Percentiles rank a stretch among this genome's conserved stretches.
phyloP scores from a whole-genome alignment of 371 early-diverging fungal genomes.

The Encephalitozoon romaleae region DNA sequence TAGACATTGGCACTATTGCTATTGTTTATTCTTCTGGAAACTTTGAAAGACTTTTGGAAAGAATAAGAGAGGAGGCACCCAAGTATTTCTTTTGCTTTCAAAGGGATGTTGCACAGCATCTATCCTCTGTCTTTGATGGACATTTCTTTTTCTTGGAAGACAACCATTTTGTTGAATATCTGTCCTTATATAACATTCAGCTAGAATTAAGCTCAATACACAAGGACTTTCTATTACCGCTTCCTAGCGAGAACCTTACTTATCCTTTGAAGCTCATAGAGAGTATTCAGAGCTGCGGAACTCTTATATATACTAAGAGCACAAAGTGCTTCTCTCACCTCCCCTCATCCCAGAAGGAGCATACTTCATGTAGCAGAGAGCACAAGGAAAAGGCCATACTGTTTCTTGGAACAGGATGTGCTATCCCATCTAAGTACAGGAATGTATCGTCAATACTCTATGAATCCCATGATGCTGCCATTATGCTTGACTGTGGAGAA shows the following conservation, averaged over 20 bases:
- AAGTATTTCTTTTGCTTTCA: constrained; percentile 7
- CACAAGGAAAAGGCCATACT: neutral
- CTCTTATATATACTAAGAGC: neutral
- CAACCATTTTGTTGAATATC: constrained; percentile 13
- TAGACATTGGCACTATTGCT: constrained; percentile 13
- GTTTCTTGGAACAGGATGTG: constrained; percentile 82
- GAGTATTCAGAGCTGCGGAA: neutral
- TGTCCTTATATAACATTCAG: constrained; percentile 6
- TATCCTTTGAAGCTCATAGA: neutral
- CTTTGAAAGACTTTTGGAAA: neutral
- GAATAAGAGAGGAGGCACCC: neutral
- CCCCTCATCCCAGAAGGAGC: neutral
- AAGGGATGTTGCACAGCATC: neutral
- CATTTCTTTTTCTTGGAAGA: neutral
- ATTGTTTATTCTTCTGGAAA: constrained; percentile 19
- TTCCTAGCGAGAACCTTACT: neutral
- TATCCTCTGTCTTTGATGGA: neutral
- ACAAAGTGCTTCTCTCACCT: neutral
- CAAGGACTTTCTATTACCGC: neutral
- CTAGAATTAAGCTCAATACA: neutral
- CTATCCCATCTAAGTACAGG: constrained; percentile 82
- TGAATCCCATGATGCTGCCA: neutral
- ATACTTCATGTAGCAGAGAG: neutral
- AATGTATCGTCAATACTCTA: constrained; percentile 68
- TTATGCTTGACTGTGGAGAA: constrained; percentile 87